A percentile compares a stretch with the other conserved stretches of the same genome.
Conservation (phyloP, 768 basidiomycete species). For the Phanerodontia chrysosporium region DNA sequence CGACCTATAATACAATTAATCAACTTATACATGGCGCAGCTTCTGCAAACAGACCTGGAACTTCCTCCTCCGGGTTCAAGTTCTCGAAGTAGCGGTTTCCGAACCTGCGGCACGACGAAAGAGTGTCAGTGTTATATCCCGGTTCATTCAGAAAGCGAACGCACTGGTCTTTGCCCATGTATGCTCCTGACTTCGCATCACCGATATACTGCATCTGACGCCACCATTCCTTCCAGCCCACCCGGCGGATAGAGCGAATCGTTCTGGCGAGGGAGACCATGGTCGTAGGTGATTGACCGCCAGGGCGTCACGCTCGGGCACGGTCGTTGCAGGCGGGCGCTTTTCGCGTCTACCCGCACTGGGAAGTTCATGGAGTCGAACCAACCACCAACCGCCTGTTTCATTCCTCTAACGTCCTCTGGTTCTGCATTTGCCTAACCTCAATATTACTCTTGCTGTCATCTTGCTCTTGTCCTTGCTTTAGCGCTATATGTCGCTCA, state of each 20-base stretch:
- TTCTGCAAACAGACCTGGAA: slow-evolving; percentile 61
- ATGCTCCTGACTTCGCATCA: slow-evolving; percentile 83
- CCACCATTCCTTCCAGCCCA: slow-evolving; percentile 85
- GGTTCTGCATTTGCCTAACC: too few species aligned
- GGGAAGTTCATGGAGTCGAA: neutral
- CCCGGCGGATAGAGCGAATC: slow-evolving; percentile 68
- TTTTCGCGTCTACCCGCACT: neutral
- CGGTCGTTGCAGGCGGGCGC: neutral
- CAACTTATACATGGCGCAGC: too few species aligned
- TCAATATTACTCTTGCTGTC: too few species aligned
- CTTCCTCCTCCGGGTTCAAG: slow-evolving; percentile 77
- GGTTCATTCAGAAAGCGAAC: slow-evolving; percentile 29
- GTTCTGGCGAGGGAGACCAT: slow-evolving; percentile 78
- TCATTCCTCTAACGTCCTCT: too few species aligned
- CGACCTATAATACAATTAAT: slow-evolving; percentile 54
- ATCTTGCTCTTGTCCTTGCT: neutral
- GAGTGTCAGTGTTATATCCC: neutral
- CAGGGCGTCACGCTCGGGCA: slow-evolving; percentile 4
- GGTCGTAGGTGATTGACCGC: slow-evolving; percentile 9
- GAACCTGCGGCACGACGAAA: slow-evolving; percentile 63
- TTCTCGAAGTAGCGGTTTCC: slow-evolving; percentile 97
- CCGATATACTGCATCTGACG: slow-evolving; percentile 90
- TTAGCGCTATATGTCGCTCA: neutral
- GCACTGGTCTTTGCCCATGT: slow-evolving; percentile 79
- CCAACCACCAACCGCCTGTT: neutral